Percentiles rank a stretch among this genome's conserved stretches.
These are phyloP conservation scores for Aspergillus quadricinctus DNA, from an alignment of 2,329 filamentous ascomycete species.

Conservation along the genomic window DNA sequence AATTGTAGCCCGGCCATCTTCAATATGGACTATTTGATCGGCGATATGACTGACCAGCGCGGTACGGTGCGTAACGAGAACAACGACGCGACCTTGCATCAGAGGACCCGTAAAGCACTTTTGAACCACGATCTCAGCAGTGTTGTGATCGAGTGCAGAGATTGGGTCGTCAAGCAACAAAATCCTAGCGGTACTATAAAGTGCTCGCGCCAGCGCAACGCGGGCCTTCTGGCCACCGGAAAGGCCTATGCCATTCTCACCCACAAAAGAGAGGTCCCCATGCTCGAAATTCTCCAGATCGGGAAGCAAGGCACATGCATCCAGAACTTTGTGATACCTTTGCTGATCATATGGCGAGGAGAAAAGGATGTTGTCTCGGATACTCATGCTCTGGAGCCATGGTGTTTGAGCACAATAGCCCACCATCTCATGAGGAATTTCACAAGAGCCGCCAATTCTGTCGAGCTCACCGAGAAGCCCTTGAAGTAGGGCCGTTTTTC, in stretches of 20 bases:
- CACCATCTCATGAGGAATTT: conserved; percentile 53
- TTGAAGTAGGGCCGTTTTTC: conserved; percentile 60
- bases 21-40: conserved; percentile 67
- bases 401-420: conserved; percentile 64
- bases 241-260: conserved; percentile 58
- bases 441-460: conserved; percentile 46
- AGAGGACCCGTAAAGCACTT: conserved; percentile 55
- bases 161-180: conserved; percentile 58
- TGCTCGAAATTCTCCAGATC: conserved; percentile 61
- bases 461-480: conserved; percentile 58
- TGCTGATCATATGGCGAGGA: conserved; percentile 63
- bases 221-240: conserved; percentile 60
- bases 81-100: conserved; percentile 49
- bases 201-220: conserved; percentile 57
- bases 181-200: conserved; percentile 54
- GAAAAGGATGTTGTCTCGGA: conserved; percentile 65
- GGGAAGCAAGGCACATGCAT: conserved; percentile 58
- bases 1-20: conserved; percentile 54
- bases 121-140: conserved; percentile 57
- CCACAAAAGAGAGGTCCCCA: conserved; percentile 59
- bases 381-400: conserved; percentile 67
- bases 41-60: conserved; percentile 71
- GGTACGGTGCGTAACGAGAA: conserved; percentile 62
- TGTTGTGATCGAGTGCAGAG: conserved; percentile 60
- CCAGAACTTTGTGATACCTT: conserved; percentile 64